Percentiles rank a stretch among this genome's conserved stretches.
Conservation (phyloP, 345 rosid species). For the sweet orange (Citrus sinensis) region DVS_A1.0 CM039163.1:1504001-1504500, state of each 20-base stretch:
- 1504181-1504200: not conserved
- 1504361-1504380: conserved; percentile 90
- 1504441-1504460: not conserved
- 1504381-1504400: conserved; percentile 96
- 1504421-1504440: conserved; percentile 1
- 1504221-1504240: not conserved
- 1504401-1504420: conserved; percentile 78
- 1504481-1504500: not conserved
- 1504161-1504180: not conserved
- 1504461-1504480: not conserved
- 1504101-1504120: not conserved
- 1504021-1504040: conserved; percentile 96
- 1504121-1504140: not conserved
- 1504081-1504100: conserved; percentile 8
- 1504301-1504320: not conserved
- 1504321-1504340: conserved; percentile 59
- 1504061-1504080: conserved; percentile 36
- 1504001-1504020: conserved; percentile 92
- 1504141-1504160: not conserved
- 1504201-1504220: not conserved
- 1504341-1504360: conserved; percentile 88
- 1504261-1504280: not conserved
- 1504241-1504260: not conserved
- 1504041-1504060: conserved; percentile 98
- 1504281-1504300: not conserved